phyloP scores from a whole-genome alignment of 2,329 filamentous ascomycete species.

The Clarireedia sp. region DNA sequence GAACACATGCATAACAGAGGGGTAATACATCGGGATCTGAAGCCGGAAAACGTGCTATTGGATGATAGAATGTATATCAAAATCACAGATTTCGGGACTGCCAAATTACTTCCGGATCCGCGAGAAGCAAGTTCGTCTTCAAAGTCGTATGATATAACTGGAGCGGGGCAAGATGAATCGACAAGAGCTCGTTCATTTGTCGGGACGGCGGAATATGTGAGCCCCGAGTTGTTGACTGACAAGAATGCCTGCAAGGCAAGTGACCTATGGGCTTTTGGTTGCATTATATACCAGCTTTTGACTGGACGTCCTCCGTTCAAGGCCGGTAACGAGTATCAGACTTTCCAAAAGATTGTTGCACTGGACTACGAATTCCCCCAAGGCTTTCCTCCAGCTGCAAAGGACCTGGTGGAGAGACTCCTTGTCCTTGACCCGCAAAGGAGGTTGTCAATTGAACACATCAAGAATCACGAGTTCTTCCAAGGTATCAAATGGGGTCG shows the following conservation, averaged over 20 bases:
- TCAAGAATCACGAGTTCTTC: slow-evolving; percentile 95
- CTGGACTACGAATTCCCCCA: slow-evolving; percentile 89
- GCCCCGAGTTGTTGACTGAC: slow-evolving; percentile 90
- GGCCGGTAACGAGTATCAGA: slow-evolving; percentile 88
- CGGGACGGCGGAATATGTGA: slow-evolving; percentile 96
- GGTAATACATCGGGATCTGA: slow-evolving; percentile 92
- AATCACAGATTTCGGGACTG: slow-evolving; percentile 97
- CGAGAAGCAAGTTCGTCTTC: slow-evolving; percentile 28
- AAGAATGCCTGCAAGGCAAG: slow-evolving; percentile 97
- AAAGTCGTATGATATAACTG: slow-evolving; percentile 33
- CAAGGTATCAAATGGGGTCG: slow-evolving; percentile 79
- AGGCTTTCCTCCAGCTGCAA: slow-evolving; percentile 78
- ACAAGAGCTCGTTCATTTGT: slow-evolving; percentile 88
- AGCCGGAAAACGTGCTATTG: slow-evolving; percentile 92
- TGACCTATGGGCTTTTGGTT: slow-evolving; percentile 96
- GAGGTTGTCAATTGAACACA: slow-evolving; percentile 85
- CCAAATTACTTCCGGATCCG: slow-evolving; percentile 72
- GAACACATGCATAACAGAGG: slow-evolving; percentile 97
- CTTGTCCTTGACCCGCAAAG: slow-evolving; percentile 81
- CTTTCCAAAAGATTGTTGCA: slow-evolving; percentile 95
- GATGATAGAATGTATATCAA: slow-evolving; percentile 97
- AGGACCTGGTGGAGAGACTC: slow-evolving; percentile 82
- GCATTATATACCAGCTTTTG: slow-evolving; percentile 92
- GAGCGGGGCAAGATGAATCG: slow-evolving; percentile 43
- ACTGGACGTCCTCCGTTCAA: slow-evolving; percentile 98